Evolutionary conservation across 352 stramenopile genomes (phyloP).

Genomic region (Globisporangium sylvaticum): DNA sequence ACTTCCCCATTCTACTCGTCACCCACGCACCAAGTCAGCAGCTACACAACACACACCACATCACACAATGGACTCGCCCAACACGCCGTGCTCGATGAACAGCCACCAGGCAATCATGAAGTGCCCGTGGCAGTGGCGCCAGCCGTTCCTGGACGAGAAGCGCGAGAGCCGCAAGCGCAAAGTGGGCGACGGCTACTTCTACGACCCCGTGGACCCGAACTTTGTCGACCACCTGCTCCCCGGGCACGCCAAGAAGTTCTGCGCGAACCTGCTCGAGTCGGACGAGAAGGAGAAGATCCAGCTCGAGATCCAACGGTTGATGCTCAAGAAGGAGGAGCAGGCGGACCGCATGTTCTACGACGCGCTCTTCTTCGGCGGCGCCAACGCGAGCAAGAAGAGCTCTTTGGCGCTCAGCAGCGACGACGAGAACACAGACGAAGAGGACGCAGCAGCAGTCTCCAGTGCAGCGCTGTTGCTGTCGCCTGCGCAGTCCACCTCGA

Average conservation of each 20-base stretch:
- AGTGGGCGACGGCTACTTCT: slow-evolving; percentile 76
- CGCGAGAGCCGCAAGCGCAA: slow-evolving; percentile 82
- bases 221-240: slow-evolving; percentile 84
- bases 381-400: not conserved
- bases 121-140: slow-evolving; percentile 84
- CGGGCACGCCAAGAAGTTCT: slow-evolving; percentile 78
- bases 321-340: slow-evolving; percentile 61
- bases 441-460: slow-evolving; percentile 5
- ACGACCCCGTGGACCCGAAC: slow-evolving; percentile 81
- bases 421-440: slow-evolving; percentile 6
- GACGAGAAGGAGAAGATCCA: slow-evolving; percentile 84
- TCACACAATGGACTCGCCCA: slow-evolving; percentile 48
- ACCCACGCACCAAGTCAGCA: not conserved
- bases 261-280: slow-evolving; percentile 54
- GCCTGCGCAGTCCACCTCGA: not conserved
- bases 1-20: not conserved
- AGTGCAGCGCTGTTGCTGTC: not conserved
- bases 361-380: slow-evolving; percentile 22
- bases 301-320: slow-evolving; percentile 77
- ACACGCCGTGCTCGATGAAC: slow-evolving; percentile 36
- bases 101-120: slow-evolving; percentile 86
- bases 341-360: slow-evolving; percentile 31
- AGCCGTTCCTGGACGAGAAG: slow-evolving; percentile 82
- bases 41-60: not conserved
- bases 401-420: not conserved